These are phyloP conservation scores for Acorus calamus DNA, from an alignment of 106 monocot genomes.

Conservation along the genomic window DNA sequence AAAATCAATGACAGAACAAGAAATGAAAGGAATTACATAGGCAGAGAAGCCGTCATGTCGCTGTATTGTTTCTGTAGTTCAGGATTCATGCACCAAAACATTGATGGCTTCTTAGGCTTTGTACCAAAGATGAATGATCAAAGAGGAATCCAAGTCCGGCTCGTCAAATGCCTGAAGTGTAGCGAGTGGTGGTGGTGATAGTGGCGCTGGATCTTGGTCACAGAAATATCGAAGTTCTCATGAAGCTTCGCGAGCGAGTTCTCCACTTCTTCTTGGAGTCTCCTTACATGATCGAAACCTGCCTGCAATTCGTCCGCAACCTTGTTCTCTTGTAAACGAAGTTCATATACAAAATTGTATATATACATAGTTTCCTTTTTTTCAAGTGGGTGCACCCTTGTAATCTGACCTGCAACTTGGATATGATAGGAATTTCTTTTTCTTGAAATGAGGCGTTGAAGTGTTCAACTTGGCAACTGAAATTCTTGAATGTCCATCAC, in stretches of 20 bases:
- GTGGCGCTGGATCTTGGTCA: constrained; percentile 9
- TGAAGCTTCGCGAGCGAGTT: constrained; percentile 31
- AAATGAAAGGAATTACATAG: background rate
- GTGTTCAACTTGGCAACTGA: too few relatives aligned
- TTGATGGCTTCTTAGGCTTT: constrained; percentile 63
- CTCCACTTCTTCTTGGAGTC: constrained; percentile 41
- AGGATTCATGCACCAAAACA: constrained; percentile 63
- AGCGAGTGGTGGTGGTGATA: constrained; percentile 20
- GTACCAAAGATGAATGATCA: constrained; percentile 53
- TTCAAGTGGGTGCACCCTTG: too few relatives aligned
- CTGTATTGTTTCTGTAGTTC: constrained; percentile 64
- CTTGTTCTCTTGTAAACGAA: too few relatives aligned
- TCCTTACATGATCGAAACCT: constrained; percentile 47
- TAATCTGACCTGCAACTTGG: too few relatives aligned
- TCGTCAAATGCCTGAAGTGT: constrained; percentile 19
- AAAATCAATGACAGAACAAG: too few relatives aligned
- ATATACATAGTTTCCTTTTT: too few relatives aligned
- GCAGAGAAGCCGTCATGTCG: constrained; percentile 22
- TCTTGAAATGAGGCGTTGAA: too few relatives aligned
- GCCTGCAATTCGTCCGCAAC: constrained; percentile 51
- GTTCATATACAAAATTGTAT: too few relatives aligned
- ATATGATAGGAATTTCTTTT: too few relatives aligned
- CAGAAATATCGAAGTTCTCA: constrained; percentile 28
- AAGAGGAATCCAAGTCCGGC: constrained; percentile 43
- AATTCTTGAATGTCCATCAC: too few relatives aligned